These are phyloP conservation scores for Arachis monticola DNA, from an alignment of 331 rosid genomes.

Conservation along the genomic window DNA sequence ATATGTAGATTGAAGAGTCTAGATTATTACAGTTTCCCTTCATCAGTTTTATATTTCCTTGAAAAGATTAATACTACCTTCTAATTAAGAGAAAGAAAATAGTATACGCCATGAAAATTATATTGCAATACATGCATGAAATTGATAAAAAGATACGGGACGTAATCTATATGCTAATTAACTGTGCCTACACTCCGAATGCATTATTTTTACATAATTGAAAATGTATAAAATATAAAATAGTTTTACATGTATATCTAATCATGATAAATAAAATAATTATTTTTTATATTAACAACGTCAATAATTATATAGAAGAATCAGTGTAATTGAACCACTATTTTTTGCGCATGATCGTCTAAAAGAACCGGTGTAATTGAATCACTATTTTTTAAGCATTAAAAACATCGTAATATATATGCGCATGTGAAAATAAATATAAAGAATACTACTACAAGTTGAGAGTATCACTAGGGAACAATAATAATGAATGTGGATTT, in stretches of 20 bases:
- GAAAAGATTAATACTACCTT: not conserved
- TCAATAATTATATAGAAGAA: no score
- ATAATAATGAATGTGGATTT: slow-evolving; percentile 7
- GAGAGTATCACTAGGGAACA: not conserved
- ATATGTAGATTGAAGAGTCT: slow-evolving; percentile 33
- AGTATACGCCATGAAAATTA: slow-evolving; percentile 10
- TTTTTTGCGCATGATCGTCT: no score
- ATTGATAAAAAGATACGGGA: slow-evolving; percentile 1
- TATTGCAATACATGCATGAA: not conserved
- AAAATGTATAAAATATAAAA: no score
- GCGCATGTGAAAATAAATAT: slow-evolving; percentile 8
- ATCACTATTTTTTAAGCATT: no score
- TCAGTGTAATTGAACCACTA: no score
- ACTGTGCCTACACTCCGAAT: slow-evolving; percentile 14
- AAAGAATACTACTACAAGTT: slow-evolving; percentile 20
- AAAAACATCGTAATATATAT: no score
- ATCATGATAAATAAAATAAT: no score
- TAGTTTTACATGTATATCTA: no score
- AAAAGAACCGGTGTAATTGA: no score
- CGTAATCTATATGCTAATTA: slow-evolving; percentile 12
- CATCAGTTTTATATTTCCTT: not conserved
- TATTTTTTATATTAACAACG: no score
- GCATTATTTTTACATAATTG: not conserved
- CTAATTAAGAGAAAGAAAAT: not conserved
- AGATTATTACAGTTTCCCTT: slow-evolving; percentile 38